Conservation (phyloP, 1,284 basidiomycete genomes). For the Austroboletus sp. region DNA sequence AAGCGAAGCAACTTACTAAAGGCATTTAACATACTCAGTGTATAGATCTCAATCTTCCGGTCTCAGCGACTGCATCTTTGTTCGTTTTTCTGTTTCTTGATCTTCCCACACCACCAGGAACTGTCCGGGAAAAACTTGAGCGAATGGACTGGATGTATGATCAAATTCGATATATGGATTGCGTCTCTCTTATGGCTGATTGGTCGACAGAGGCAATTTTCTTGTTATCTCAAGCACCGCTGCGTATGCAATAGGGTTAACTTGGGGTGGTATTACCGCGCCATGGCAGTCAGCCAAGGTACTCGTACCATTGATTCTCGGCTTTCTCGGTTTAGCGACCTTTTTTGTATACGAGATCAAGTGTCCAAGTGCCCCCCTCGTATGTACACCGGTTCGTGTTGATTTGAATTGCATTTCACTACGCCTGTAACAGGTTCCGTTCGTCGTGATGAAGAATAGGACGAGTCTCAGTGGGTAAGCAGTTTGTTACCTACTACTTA, state of each 20-base stretch:
- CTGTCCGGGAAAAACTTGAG: slow-evolving; percentile 2
- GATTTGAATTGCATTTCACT: not conserved
- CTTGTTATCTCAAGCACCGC: slow-evolving; percentile 1
- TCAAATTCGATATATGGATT: not conserved
- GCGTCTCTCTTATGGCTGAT: not conserved
- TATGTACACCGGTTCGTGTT: not conserved
- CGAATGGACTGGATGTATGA: slow-evolving; percentile 11
- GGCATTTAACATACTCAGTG: not conserved
- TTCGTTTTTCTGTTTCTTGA: slow-evolving; percentile 1
- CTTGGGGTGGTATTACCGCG: too few relatives aligned
- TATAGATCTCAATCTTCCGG: slow-evolving; percentile 11
- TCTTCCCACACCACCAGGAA: slow-evolving; percentile 1
- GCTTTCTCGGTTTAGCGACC: slow-evolving; percentile 6
- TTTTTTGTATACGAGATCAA: slow-evolving; percentile 13
- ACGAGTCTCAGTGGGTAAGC: slow-evolving; percentile 17
- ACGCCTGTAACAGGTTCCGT: slow-evolving; percentile 7
- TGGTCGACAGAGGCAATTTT: slow-evolving; percentile 1
- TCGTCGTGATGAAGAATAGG: slow-evolving; percentile 11
- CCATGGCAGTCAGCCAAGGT: too few relatives aligned
- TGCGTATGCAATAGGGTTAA: not conserved
- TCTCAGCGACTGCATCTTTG: not conserved
- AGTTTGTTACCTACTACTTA: too few relatives aligned
- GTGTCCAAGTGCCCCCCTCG: slow-evolving; percentile 10
- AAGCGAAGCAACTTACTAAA: not conserved
- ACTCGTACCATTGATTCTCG: not conserved